These are phyloP conservation scores for Meyerozyma smithsonii DNA, from an alignment of 1,139 yeast species.

Conservation along the genomic window DNA sequence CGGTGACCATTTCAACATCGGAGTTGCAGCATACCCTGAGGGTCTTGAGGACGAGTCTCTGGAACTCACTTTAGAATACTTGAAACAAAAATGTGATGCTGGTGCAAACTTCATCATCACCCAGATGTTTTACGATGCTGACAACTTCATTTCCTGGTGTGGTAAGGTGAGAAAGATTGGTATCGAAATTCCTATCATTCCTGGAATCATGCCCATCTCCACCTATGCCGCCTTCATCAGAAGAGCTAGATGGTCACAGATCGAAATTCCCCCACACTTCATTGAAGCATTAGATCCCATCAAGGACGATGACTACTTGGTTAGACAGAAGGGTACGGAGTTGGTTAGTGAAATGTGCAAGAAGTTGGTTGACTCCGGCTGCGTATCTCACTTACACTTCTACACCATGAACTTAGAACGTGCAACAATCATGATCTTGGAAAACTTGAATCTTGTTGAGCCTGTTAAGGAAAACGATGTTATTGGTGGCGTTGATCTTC, in stretches of 20 bases:
- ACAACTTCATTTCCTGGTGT: conserved; percentile 82
- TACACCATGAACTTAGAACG: conserved; percentile 95
- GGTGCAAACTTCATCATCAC: conserved; percentile 94
- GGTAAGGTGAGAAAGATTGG: conserved; percentile 64
- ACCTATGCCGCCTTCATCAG: conserved; percentile 89
- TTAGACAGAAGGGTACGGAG: conserved; percentile 81
- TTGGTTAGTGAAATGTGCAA: conserved; percentile 82
- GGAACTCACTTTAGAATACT: conserved; percentile 53
- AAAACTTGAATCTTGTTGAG: conserved; percentile 58
- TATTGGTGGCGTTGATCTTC: conserved; percentile 46
- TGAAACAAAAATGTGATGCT: conserved; percentile 85
- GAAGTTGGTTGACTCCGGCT: conserved; percentile 64
- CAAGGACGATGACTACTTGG: conserved; percentile 85
- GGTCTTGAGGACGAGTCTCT: conserved; percentile 73
- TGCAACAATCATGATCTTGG: conserved; percentile 85
- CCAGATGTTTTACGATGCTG: conserved; percentile 89
- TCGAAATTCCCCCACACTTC: conserved; percentile 72
- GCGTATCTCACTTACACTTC: conserved; percentile 82
- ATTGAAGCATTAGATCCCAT: conserved; percentile 70
- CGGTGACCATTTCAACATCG: conserved; percentile 63
- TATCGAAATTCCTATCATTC: conserved; percentile 83
- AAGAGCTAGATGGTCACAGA: conserved; percentile 92
- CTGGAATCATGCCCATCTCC: conserved; percentile 98
- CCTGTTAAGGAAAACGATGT: conserved; percentile 37
- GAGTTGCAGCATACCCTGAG: conserved; percentile 75